phyloP scores from a whole-genome alignment of 495 filamentous ascomycete species.

The Neurospora sp. region DNA sequence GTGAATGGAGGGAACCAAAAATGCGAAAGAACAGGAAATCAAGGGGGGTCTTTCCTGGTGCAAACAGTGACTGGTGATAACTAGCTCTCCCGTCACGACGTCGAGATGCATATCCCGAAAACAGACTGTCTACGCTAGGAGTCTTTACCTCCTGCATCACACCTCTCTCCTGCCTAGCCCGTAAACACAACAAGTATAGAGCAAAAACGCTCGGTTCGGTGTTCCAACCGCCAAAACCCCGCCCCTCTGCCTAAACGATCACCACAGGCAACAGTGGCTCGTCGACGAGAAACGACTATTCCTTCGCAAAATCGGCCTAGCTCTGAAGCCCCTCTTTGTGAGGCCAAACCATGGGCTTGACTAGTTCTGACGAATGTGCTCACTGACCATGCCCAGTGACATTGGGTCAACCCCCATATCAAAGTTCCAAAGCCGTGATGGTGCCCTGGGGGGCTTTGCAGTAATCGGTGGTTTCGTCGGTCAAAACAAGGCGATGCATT shows the following conservation, averaged over 20 bases:
- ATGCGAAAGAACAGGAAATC: background rate
- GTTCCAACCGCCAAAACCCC: background rate
- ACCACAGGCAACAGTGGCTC: conserved; percentile 1
- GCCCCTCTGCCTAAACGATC: background rate
- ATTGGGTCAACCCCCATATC: background rate
- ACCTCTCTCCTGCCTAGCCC: background rate
- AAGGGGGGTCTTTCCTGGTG: background rate
- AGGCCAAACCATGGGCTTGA: background rate
- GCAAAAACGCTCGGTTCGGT: background rate
- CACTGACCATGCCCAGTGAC: background rate
- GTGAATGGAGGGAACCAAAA: background rate
- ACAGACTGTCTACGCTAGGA: background rate
- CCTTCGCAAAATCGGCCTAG: conserved; percentile 7
- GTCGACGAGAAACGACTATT: background rate
- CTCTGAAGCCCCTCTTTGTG: conserved; percentile 3
- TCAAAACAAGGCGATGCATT: background rate
- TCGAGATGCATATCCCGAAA: background rate
- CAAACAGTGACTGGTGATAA: background rate
- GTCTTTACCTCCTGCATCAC: background rate
- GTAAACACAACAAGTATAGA: background rate
- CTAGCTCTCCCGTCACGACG: background rate
- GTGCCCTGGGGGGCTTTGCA: background rate
- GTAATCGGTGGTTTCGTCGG: background rate
- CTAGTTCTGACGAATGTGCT: background rate
- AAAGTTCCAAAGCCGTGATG: background rate